phyloP scores from a whole-genome alignment of 768 basidiomycete genomes.

The Trichaptum fuscoviolaceum region DNA sequence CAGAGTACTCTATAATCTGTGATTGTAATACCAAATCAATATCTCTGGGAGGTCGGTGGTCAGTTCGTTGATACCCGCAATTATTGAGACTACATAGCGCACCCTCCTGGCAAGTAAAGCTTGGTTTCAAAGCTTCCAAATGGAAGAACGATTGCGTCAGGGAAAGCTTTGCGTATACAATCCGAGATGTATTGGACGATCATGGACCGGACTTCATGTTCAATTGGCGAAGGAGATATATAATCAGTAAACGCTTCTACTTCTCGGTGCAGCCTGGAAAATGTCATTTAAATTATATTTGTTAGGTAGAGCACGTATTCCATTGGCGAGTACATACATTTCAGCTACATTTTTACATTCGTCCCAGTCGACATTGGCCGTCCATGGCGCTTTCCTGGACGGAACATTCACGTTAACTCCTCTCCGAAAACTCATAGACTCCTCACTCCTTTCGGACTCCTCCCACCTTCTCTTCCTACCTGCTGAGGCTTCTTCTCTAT shows the following conservation, averaged over 20 bases:
- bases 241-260: slow-evolving; percentile 80
- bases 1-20: slow-evolving; percentile 61
- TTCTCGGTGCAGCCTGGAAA: slow-evolving; percentile 73
- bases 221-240: slow-evolving; percentile 80
- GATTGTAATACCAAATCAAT: slow-evolving; percentile 93
- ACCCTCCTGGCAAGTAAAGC: slow-evolving; percentile 91
- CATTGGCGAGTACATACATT: slow-evolving; percentile 48
- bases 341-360: slow-evolving; percentile 74
- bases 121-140: slow-evolving; percentile 95
- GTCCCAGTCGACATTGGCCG: slow-evolving; percentile 63
- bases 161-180: slow-evolving; percentile 59
- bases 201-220: slow-evolving; percentile 79
- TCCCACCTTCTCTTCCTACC: slow-evolving; percentile 43
- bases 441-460: background rate
- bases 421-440: background rate
- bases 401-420: slow-evolving; percentile 33
- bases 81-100: slow-evolving; percentile 23
- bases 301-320: background rate
- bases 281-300: slow-evolving; percentile 1
- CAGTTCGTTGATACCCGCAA: slow-evolving; percentile 2
- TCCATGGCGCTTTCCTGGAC: slow-evolving; percentile 60
- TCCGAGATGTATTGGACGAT: slow-evolving; percentile 65
- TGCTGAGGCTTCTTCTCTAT: slow-evolving; percentile 44
- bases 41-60: slow-evolving; percentile 48
- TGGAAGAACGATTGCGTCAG: slow-evolving; percentile 75